Conservation (phyloP, 768 basidiomycete genomes). For the Russula brevipes region DNA sequence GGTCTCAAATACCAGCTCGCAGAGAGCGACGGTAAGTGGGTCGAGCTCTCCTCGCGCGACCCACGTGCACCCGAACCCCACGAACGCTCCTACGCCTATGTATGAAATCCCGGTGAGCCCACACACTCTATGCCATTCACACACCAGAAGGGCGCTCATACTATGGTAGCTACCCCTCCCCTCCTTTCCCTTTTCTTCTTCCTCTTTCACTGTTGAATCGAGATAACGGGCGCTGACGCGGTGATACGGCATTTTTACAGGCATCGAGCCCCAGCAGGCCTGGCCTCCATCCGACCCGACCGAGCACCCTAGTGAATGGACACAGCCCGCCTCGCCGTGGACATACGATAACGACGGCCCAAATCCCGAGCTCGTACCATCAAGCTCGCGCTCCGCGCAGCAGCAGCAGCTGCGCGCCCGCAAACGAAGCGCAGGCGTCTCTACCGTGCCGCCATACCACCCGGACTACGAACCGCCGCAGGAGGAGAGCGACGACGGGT, state of each 20-base stretch:
- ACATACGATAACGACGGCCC: conserved; percentile 73
- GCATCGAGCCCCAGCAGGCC: conserved; percentile 8
- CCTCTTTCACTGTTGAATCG: not conserved
- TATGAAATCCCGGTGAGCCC: conserved; percentile 14
- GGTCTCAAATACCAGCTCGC: conserved; percentile 77
- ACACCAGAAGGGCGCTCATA: conserved; percentile 9
- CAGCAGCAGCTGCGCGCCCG: conserved; percentile 23
- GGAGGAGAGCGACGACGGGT: not conserved
- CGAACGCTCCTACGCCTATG: conserved; percentile 3
- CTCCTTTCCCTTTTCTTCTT: not conserved
- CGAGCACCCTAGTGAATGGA: conserved; percentile 37
- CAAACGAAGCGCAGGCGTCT: conserved; percentile 31
- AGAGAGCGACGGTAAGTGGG: conserved; percentile 70
- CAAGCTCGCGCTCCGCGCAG: conserved; percentile 33
- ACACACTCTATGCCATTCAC: not conserved
- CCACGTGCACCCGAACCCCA: not conserved
- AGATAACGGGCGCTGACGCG: conserved; percentile 2
- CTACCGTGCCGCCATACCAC: conserved; percentile 68
- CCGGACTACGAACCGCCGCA: conserved; percentile 50
- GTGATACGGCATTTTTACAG: not conserved
- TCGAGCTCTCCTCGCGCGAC: conserved; percentile 34
- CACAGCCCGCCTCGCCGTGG: conserved; percentile 67
- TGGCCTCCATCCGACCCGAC: conserved; percentile 79
- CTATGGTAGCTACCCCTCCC: not conserved
- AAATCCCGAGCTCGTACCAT: conserved; percentile 72